These are phyloP conservation scores for Candida quercuum DNA, from an alignment of 805 yeast genomes.

Conservation along the genomic window DNA sequence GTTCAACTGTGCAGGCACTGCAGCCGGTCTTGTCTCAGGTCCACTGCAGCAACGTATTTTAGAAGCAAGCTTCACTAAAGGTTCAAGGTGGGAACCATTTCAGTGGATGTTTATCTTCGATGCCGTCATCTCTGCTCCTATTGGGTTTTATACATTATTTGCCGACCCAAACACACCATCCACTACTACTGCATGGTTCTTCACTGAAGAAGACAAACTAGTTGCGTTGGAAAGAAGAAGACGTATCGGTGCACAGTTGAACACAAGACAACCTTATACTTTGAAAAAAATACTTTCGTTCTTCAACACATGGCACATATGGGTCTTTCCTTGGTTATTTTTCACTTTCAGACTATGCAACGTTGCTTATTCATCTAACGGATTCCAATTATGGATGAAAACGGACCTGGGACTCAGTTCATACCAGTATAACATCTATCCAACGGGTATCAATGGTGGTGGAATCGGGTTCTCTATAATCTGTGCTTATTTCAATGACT, in stretches of 20 bases:
- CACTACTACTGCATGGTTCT: conserved; percentile 32
- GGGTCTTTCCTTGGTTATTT: conserved; percentile 34
- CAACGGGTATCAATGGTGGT: conserved; percentile 33
- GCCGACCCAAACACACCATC: conserved; percentile 39
- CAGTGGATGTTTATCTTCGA: conserved; percentile 40
- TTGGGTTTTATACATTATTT: conserved; percentile 35
- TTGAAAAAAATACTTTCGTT: conserved; percentile 32
- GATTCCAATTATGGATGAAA: conserved; percentile 43
- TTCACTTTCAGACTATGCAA: conserved; percentile 15
- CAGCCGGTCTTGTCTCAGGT: conserved; percentile 30
- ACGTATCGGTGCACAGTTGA: conserved; percentile 37
- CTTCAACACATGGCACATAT: conserved; percentile 46
- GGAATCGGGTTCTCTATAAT: conserved; percentile 33
- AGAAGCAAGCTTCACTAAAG: conserved; percentile 12
- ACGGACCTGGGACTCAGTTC: conserved; percentile 28
- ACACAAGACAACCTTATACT: conserved; percentile 36
- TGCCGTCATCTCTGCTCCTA: conserved; percentile 33
- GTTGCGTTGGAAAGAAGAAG: conserved; percentile 44
- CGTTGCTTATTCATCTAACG: conserved; percentile 34
- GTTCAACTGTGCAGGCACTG: conserved; percentile 27
- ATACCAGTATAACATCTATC: conserved; percentile 34
- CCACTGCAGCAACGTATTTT: conserved; percentile 30
- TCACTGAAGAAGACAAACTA: conserved; percentile 31
- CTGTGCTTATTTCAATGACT: conserved; percentile 34
- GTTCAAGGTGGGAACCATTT: conserved; percentile 25